phyloP scores from a whole-genome alignment of 306 rosid genomes.

The Citrullus colocynthis region DNA sequence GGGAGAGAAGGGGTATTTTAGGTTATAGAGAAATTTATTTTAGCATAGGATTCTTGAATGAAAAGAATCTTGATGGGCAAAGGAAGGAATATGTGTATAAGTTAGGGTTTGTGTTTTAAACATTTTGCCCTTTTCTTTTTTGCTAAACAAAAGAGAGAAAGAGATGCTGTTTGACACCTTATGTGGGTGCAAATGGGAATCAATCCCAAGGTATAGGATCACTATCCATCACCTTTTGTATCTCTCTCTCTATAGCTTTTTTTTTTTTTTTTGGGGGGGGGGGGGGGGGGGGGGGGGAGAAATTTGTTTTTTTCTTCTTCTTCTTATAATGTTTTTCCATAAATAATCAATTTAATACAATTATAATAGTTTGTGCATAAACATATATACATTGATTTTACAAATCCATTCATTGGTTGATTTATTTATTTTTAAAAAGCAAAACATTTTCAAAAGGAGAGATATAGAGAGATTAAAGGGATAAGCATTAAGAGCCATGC shows the following conservation, averaged over 20 bases:
- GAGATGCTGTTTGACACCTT: conserved; percentile 32
- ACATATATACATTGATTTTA: no score
- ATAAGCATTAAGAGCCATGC: background rate
- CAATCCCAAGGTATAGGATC: conserved; percentile 42
- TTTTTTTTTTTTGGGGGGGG: rapidly evolving
- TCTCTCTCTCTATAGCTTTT: background rate
- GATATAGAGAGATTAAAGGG: background rate
- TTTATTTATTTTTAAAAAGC: background rate
- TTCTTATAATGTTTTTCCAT: no score
- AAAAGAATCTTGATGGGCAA: conserved; percentile 1
- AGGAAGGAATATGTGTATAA: conserved; percentile 9
- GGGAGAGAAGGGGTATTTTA: background rate
- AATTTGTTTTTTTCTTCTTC: no score
- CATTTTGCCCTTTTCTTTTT: conserved; percentile 14
- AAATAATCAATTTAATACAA: no score
- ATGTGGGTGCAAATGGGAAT: conserved; percentile 37
- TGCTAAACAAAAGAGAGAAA: conserved; percentile 6
- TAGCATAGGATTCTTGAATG: conserved; percentile 56
- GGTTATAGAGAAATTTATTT: background rate
- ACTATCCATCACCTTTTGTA: background rate
- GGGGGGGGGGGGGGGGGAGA: no score
- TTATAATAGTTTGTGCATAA: no score
- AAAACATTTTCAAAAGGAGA: background rate
- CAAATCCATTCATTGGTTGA: no score
- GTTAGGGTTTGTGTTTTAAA: conserved; percentile 7